These are phyloP conservation scores for Fusarium hainanense DNA, from an alignment of 2,329 filamentous ascomycete genomes.

Conservation along the genomic window DNA sequence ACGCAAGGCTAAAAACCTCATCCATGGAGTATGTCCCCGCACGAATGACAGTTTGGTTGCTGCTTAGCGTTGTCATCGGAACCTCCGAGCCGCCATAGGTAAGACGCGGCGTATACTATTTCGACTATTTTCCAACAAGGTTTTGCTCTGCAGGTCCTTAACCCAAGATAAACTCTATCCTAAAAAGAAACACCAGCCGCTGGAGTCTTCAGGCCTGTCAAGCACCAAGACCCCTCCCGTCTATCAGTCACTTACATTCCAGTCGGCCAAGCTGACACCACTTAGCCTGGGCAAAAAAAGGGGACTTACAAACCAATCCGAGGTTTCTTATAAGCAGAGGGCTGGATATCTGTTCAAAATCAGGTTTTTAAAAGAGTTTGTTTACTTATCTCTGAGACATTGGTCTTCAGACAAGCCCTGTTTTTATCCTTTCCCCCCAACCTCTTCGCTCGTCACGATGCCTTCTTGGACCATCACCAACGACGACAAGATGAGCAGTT, in stretches of 20 bases:
- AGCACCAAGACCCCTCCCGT: constrained; percentile 14
- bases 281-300: constrained; percentile 10
- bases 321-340: constrained; percentile 27
- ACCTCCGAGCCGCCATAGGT: constrained; percentile 24
- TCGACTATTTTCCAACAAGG: constrained; percentile 19
- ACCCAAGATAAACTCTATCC: constrained; percentile 33
- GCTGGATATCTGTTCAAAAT: background rate
- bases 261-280: constrained; percentile 24
- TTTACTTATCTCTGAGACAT: constrained; percentile 22
- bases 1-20: constrained; percentile 15
- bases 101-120: constrained; percentile 27
- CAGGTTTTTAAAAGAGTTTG: constrained; percentile 14
- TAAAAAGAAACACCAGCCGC: background rate
- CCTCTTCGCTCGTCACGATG: constrained; percentile 24
- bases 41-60: constrained; percentile 16
- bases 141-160: constrained; percentile 15
- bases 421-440: constrained; percentile 2
- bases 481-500: constrained; percentile 39
- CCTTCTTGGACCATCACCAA: constrained; percentile 28
- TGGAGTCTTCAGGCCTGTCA: constrained; percentile 1
- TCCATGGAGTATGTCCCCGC: constrained; percentile 13
- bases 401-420: constrained; percentile 2
- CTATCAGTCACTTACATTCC: constrained; percentile 39
- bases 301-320: constrained; percentile 1
- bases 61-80: constrained; percentile 26